Conservation (phyloP, 176 grass and related monocot genomes). For the maize (Zea mays) region DNA sequence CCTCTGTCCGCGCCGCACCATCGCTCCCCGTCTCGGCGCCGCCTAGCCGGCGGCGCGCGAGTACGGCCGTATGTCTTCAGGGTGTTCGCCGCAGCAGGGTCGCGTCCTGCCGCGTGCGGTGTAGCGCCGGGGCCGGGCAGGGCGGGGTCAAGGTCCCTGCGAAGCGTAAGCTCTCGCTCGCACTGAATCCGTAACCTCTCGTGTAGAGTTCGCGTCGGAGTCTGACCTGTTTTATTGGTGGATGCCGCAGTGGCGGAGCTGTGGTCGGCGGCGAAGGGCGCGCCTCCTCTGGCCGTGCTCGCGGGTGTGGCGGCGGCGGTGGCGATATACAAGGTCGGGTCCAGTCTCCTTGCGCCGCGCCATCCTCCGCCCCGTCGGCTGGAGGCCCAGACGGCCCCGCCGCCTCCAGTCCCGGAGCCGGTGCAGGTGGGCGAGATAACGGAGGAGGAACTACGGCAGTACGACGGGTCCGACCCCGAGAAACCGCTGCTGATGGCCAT, state of each 20-base stretch:
- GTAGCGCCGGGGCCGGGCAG: conserved; percentile 33
- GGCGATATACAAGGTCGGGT: conserved; percentile 59
- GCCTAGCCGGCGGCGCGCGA: background rate
- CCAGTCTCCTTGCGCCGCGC: conserved; percentile 47
- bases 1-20: background rate
- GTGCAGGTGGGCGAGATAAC: conserved; percentile 73
- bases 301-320: conserved; percentile 49
- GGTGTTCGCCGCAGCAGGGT: background rate
- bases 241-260: conserved; percentile 48
- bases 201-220: background rate
- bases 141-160: conserved; percentile 11
- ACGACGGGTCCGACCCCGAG: conserved; percentile 73
- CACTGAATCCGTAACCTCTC: background rate
- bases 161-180: conserved; percentile 32
- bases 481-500: conserved; percentile 89
- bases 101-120: conserved; percentile 14
- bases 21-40: background rate
- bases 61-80: background rate
- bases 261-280: conserved; percentile 61
- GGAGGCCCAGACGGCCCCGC: conserved; percentile 23
- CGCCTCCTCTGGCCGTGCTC: conserved; percentile 58
- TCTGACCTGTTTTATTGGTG: conserved; percentile 3
- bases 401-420: conserved; percentile 46
- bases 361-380: conserved; percentile 4
- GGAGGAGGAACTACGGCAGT: conserved; percentile 69